A percentile compares a stretch with the other conserved stretches of the same genome.
Conservation (phyloP, 1,139 yeast species). For the Taphrina communis region DNA sequence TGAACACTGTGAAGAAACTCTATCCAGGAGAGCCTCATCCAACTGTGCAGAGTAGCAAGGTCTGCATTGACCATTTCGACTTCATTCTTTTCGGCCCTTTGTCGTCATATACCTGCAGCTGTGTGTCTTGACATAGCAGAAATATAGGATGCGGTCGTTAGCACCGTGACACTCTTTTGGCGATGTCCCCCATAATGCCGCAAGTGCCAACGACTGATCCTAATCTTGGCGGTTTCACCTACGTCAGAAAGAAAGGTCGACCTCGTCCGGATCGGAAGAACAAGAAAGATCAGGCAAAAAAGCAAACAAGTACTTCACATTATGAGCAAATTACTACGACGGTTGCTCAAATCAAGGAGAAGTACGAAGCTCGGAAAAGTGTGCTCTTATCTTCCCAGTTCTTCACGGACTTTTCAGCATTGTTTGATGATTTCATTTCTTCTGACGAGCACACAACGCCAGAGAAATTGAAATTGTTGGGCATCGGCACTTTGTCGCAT, state of each 20-base stretch:
- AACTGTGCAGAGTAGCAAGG: too few relatives aligned
- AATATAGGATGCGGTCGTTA: not conserved
- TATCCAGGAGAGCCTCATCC: not conserved
- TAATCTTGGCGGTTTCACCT: constrained; percentile 28
- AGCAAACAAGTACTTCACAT: not conserved
- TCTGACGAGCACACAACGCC: not conserved
- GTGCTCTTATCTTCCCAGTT: constrained; percentile 18
- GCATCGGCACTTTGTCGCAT: constrained; percentile 38
- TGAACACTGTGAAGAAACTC: not conserved
- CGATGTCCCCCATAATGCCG: not conserved
- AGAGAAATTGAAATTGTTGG: constrained; percentile 14
- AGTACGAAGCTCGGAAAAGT: not conserved
- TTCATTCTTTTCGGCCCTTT: too few relatives aligned
- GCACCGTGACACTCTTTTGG: not conserved
- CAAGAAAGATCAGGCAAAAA: not conserved
- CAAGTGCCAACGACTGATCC: constrained; percentile 25
- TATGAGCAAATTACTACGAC: not conserved
- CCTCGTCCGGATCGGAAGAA: not conserved
- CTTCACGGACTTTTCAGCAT: constrained; percentile 18
- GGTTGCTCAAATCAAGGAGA: constrained; percentile 4
- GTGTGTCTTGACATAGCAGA: too few relatives aligned
- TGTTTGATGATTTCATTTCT: not conserved
- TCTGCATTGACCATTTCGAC: too few relatives aligned
- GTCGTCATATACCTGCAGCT: too few relatives aligned
- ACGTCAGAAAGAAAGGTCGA: constrained; percentile 19